Percentiles rank a stretch among this genome's conserved stretches.
Evolutionary conservation across 2,329 filamentous ascomycete genomes (phyloP).

Genomic region (Fusarium verrucosum): DNA sequence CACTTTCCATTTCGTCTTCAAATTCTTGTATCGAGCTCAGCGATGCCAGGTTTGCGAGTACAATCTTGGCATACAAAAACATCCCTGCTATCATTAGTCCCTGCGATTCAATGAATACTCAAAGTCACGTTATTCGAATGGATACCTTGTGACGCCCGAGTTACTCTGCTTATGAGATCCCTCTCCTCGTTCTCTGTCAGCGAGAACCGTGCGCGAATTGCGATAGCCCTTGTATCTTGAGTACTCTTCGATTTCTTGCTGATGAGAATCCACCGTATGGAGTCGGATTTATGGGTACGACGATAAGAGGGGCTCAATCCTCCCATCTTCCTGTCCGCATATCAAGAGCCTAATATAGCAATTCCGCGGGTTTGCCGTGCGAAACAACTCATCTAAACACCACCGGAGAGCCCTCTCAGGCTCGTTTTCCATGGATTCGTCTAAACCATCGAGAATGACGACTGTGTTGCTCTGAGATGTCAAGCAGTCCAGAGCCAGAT

Average conservation of each 20-base stretch:
- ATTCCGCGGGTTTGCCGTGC: accelerated
- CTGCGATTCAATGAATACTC: not conserved
- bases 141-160: accelerated
- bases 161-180: accelerated
- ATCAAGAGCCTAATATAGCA: accelerated
- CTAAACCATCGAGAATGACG: not conserved
- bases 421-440: accelerated
- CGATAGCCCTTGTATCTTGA: accelerated
- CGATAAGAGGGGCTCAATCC: accelerated
- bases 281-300: accelerated
- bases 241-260: accelerated
- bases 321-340: not conserved
- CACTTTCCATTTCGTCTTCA: accelerated
- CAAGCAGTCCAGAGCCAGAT: accelerated
- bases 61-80: not conserved
- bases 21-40: not conserved
- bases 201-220: accelerated
- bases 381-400: accelerated
- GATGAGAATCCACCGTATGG: accelerated
- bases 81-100: not conserved
- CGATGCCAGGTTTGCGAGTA: accelerated
- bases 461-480: accelerated
- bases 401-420: accelerated
- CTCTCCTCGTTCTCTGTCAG: accelerated
- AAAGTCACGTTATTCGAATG: too few species aligned